phyloP scores from a whole-genome alignment of 129 eudicot species.

The Rutidosis leptorrhynchoides region DNA sequence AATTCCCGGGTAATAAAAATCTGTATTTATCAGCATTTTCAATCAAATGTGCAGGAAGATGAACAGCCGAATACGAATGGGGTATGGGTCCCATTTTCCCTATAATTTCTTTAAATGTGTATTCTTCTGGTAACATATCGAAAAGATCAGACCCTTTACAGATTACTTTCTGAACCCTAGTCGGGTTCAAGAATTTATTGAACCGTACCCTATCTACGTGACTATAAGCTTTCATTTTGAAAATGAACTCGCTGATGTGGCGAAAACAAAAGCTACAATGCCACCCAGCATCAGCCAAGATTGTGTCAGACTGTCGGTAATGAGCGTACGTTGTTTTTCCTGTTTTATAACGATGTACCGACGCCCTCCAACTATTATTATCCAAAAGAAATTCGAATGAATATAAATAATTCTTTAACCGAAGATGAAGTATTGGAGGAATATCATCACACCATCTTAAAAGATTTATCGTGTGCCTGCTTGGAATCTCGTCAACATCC shows the following conservation, averaged over 20 bases:
- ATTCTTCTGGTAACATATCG: constrained; percentile 94
- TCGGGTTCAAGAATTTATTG: constrained; percentile 67
- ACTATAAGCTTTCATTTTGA: constrained; percentile 96
- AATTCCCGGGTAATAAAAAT: constrained; percentile 82
- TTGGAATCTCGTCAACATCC: constrained; percentile 90
- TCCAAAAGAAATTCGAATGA: constrained; percentile 83
- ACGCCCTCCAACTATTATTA: constrained; percentile 87
- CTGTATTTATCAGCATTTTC: constrained; percentile 69
- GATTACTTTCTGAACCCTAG: constrained; percentile 67
- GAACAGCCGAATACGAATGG: constrained; percentile 87
- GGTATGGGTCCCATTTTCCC: constrained; percentile 96
- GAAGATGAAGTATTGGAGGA: constrained; percentile 75
- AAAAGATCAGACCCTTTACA: constrained; percentile 86
- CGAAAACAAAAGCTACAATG: constrained; percentile 96
- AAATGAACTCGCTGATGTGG: constrained; percentile 69
- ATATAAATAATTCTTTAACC: constrained; percentile 68
- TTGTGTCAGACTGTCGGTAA: constrained; percentile 71
- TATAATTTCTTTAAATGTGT: constrained; percentile 77
- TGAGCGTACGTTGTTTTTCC: constrained; percentile 89
- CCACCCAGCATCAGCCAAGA: constrained; percentile 95
- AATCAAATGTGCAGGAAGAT: constrained; percentile 71
- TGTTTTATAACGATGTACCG: constrained; percentile 68
- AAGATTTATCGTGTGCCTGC: constrained; percentile 81
- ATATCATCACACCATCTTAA: constrained; percentile 89
- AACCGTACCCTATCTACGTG: constrained; percentile 84